These are phyloP conservation scores for Nannochloris sp. DNA, from an alignment of 139 green algal genomes.

Conservation along the genomic window DNA sequence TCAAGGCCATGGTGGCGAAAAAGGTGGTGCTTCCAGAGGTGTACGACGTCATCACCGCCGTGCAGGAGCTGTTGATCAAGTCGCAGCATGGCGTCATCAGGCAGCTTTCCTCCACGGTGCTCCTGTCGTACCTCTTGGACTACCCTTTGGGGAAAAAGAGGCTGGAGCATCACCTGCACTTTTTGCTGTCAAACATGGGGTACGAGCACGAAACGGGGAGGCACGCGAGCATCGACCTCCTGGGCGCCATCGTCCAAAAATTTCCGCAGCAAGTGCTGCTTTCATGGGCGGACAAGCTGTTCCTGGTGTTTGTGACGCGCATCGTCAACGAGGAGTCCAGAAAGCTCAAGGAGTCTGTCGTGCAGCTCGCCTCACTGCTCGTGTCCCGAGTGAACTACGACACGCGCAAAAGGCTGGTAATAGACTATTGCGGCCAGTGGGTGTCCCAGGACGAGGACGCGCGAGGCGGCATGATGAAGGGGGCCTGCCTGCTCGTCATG, in stretches of 20 bases:
- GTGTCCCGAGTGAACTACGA: neutral
- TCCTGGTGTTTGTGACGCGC: conserved; percentile 73
- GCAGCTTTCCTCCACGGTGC: conserved; percentile 36
- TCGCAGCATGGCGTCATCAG: conserved; percentile 42
- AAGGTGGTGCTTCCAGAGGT: conserved; percentile 77
- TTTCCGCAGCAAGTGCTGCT: conserved; percentile 67
- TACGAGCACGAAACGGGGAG: conserved; percentile 73
- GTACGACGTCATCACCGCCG: conserved; percentile 80
- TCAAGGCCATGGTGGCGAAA: conserved; percentile 63
- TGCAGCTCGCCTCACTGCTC: neutral
- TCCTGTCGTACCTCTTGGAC: conserved; percentile 91
- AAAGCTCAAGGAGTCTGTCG: conserved; percentile 39
- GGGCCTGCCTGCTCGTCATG: too few relatives aligned
- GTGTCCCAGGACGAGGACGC: too few relatives aligned
- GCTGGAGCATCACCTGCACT: conserved; percentile 63
- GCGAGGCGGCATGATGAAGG: too few relatives aligned
- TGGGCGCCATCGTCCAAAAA: conserved; percentile 65
- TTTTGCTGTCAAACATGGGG: conserved; percentile 60
- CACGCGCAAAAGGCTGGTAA: too few relatives aligned
- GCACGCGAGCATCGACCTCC: conserved; percentile 58
- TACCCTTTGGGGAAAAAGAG: conserved; percentile 71
- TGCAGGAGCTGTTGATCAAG: conserved; percentile 44
- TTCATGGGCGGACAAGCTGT: conserved; percentile 41
- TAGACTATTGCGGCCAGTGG: too few relatives aligned
- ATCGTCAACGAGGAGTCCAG: conserved; percentile 65